These are phyloP conservation scores for Mrakiaceae sp. DNA, from an alignment of 1,284 basidiomycete species.

Conservation along the genomic window DNA sequence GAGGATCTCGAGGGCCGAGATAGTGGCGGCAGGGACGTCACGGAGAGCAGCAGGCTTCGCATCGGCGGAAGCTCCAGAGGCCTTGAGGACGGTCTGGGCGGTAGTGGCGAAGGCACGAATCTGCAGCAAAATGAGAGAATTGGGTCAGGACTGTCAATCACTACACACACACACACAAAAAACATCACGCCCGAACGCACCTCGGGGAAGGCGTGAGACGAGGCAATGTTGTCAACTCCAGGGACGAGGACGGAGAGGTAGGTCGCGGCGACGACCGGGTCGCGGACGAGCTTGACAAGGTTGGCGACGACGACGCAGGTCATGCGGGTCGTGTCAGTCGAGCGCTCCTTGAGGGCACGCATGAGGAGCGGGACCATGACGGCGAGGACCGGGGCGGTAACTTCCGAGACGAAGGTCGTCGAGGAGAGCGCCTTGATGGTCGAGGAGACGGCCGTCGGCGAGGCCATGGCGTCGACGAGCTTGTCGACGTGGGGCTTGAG, in stretches of 20 bases:
- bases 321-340: conserved; percentile 81
- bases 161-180: conserved; percentile 9
- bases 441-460: conserved; percentile 67
- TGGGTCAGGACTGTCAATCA: conserved; percentile 13
- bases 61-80: conserved; percentile 64
- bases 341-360: conserved; percentile 89
- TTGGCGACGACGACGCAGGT: conserved; percentile 88
- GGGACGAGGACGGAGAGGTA: conserved; percentile 83
- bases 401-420: conserved; percentile 95
- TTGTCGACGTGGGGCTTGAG: conserved; percentile 78
- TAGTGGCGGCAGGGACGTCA: conserved; percentile 52
- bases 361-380: conserved; percentile 87
- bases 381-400: conserved; percentile 88
- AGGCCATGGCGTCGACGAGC: conserved; percentile 91
- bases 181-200: conserved; percentile 37
- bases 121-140: conserved; percentile 30
- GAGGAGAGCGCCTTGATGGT: conserved; percentile 89
- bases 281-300: conserved; percentile 92
- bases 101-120: conserved; percentile 82
- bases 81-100: conserved; percentile 61
- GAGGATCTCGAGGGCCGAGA: conserved; percentile 46
- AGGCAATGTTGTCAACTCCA: conserved; percentile 83
- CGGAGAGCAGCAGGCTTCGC: conserved; percentile 54
- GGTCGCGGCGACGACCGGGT: conserved; percentile 76
- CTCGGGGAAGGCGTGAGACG: conserved; percentile 91